Base-by-base conservation (phyloP, 2,329 filamentous ascomycete genomes). In the Fusarium xylarioides region DNA sequence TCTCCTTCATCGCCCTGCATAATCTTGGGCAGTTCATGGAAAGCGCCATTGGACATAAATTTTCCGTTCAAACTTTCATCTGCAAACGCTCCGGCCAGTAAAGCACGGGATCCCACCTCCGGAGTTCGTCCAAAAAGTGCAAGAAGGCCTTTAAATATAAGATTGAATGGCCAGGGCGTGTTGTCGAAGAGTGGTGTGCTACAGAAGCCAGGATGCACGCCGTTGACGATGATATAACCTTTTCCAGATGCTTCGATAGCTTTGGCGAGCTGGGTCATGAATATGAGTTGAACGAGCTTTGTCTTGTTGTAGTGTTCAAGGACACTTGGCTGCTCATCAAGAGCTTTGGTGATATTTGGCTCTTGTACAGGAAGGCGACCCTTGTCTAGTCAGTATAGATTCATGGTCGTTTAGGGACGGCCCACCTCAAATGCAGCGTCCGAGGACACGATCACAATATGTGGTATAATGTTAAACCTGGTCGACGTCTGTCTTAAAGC, bases 201-300 rank as follows among this genome's bases (percentile, higher is more conserved):
- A 74, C 84, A 86, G 32, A 85, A 76, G 0, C 84, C 84, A 2
- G 84, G 84, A 56, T 82, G 81, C 28, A 83, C 59, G 4, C 75
- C 74, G 74, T 84, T 86, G 63, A 85, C 58, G 15, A 83, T 75
- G 21, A 86, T 77, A 38, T 77, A 75, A 23, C 79, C 78, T 67
- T 79, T 78, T 19, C 67, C 76, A 12, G 79, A 79, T 35, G 71
- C 73, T 42, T 80, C 77, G 18, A 80, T 64, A 15, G 76, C 76
- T 28, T 69, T 70, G 14, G 83, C 83, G 4, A 86, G 80, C 38
- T 81, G 74, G 21, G 73, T 71, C 52, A 78, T 70, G 16, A 76
- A 64, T 56, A 80, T 78, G 26, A 79, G 59, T 49, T 81, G 76
- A 26, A 82, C 42, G 16, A 82, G 75, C 67, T 82, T 82, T 11